Evolutionary conservation across 352 stramenopile genomes (phyloP), one percentile per base, ranked within the genome.

Genomic region (Pythium dissotocum): DNA sequence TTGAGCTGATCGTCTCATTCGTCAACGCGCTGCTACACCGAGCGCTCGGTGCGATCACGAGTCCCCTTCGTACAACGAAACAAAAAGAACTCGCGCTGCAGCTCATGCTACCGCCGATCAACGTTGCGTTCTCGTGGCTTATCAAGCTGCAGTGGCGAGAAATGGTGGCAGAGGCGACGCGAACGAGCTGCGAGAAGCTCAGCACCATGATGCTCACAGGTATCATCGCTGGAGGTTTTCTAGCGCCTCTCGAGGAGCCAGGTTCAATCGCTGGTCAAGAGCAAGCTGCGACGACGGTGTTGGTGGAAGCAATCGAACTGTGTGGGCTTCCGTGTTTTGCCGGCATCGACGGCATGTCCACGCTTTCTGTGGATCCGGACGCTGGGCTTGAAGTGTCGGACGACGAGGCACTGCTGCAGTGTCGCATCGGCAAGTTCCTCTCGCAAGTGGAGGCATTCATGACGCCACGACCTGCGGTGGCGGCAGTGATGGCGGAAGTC

Each of bases 201-300:
- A 73, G 53, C 48, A 68, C 67, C 12, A 73, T 73, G 60, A 33
- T 73, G 28, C 44, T 67, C 9, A 72, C 65, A 6, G 59, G 40
- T 1, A 51, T 72, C 42, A 72, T 72, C 26, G 53, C 58, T 16
- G 65, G 59, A 1, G 65, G 65, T 1, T 72, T 72, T 21, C 53
- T 72, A 7, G 52, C 59, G 1, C 65, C 65, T 5, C 65, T 63
- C 10, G 65, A 72, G 59, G 65, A 72, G 2, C 38, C 42, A 18
- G n/a, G 48, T 13, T 21, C 30, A 2, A 46, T 12, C 6, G 36
- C 38, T 35, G 54, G 35, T 36, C 10, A 44, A 10, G 14, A 57
- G 16, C 10, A 18, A 18, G 13, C 49, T 24, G 4, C 30, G 5
- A 16, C 55, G 10, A 12, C 21, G n/a, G 16, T 44, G 10, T 46